Conservation (phyloP, 2,329 filamentous ascomycete genomes). For the Ophiobolus disseminans region DNA sequence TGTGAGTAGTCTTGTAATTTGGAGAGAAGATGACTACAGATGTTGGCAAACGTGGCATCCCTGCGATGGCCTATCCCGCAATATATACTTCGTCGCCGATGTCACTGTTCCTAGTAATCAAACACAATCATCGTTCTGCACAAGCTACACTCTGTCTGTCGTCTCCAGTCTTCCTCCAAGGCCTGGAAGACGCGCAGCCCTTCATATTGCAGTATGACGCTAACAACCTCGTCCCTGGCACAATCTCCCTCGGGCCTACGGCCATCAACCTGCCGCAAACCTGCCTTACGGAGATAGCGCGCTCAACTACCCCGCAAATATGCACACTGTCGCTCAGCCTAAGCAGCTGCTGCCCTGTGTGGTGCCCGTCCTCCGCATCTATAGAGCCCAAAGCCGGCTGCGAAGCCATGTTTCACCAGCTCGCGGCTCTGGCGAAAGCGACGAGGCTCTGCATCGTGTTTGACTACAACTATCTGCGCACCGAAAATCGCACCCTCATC, state of each 20-base stretch:
- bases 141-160: slow-evolving; percentile 21
- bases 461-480: no score
- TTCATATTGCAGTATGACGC: slow-evolving; percentile 28
- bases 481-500: no score
- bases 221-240: slow-evolving; percentile 19
- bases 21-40: slow-evolving; percentile 15
- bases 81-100: slow-evolving; percentile 11
- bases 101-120: slow-evolving; percentile 16
- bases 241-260: slow-evolving; percentile 6
- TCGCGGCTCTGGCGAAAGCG: no score
- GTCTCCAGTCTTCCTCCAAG: slow-evolving; percentile 11
- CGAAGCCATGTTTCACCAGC: no score
- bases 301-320: not conserved
- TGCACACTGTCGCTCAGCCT: not conserved
- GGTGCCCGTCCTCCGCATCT: no score
- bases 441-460: no score
- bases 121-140: slow-evolving; percentile 10
- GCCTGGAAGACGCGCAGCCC: slow-evolving; percentile 13
- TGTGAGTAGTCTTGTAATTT: slow-evolving; percentile 16
- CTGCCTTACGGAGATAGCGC: not conserved
- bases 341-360: not conserved
- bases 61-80: slow-evolving; percentile 14
- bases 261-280: not conserved
- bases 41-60: slow-evolving; percentile 16
- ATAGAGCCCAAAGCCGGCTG: no score